Conservation (phyloP, 495 filamentous ascomycete genomes). For the Emericellopsis terricola region DNA sequence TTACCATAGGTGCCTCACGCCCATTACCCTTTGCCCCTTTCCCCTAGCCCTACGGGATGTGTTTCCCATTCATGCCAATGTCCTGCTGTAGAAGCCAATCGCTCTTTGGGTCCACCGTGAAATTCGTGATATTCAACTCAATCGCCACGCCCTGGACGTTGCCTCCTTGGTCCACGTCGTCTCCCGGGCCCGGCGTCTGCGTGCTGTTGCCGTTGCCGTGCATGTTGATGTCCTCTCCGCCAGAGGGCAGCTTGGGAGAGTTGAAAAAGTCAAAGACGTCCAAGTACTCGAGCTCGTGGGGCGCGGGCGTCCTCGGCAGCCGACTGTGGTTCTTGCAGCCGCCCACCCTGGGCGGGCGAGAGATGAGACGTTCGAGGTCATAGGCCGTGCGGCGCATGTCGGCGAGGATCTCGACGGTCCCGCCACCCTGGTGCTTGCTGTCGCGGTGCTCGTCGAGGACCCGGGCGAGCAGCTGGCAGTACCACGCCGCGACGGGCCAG, state of each 20-base stretch:
- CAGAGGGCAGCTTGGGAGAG: conserved; percentile 51
- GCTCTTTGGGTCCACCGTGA: conserved; percentile 38
- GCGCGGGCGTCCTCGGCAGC: conserved; percentile 39
- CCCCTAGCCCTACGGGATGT: no score
- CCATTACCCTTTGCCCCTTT: neutral
- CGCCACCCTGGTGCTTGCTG: conserved; percentile 52
- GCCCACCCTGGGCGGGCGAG: conserved; percentile 51
- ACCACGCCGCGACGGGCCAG: conserved; percentile 72
- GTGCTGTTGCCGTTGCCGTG: neutral
- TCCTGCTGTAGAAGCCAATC: conserved; percentile 36
- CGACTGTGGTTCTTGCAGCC: conserved; percentile 12
- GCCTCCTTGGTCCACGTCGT: neutral
- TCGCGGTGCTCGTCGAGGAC: conserved; percentile 74
- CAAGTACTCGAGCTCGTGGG: conserved; percentile 75
- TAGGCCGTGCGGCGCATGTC: conserved; percentile 80
- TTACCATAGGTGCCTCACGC: neutral
- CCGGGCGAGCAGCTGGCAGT: conserved; percentile 59
- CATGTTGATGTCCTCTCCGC: conserved; percentile 8
- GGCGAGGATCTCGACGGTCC: conserved; percentile 67
- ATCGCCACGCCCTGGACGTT: conserved; percentile 5
- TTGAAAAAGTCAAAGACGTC: conserved; percentile 93
- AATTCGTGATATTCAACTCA: conserved; percentile 43
- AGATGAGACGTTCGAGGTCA: conserved; percentile 75
- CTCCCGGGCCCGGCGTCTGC: neutral
- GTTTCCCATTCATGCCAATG: no score